Percentiles rank a stretch among this genome's conserved stretches.
Conservation (phyloP, 1,139 yeast genomes). For the Taphrina betulina region DNA sequence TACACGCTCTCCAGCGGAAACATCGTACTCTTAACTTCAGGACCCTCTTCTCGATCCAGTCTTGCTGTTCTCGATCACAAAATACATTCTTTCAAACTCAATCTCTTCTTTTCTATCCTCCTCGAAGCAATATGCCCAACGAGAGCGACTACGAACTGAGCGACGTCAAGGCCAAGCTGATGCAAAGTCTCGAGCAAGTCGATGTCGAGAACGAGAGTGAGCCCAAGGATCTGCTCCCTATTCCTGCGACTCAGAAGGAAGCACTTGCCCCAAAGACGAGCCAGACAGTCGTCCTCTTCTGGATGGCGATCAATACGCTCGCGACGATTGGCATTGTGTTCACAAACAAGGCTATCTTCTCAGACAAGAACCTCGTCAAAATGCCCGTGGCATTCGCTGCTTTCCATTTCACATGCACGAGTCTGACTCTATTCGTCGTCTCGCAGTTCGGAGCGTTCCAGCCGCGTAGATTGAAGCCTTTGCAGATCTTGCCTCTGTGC, state of each 20-base stretch:
- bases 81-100: too few species aligned
- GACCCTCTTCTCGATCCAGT: too few species aligned
- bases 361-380: conserved; percentile 24
- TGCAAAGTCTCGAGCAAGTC: conserved; percentile 19
- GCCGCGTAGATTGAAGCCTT: conserved; percentile 15
- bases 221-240: conserved; percentile 21
- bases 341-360: conserved; percentile 32
- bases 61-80: too few species aligned
- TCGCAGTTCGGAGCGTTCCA: conserved; percentile 30
- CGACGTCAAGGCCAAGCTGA: conserved; percentile 30
- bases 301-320: conserved; percentile 28
- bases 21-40: too few species aligned
- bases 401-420: conserved; percentile 30
- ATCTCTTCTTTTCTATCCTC: too few species aligned
- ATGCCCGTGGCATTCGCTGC: conserved; percentile 31
- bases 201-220: conserved; percentile 9
- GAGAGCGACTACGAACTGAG: conserved; percentile 24
- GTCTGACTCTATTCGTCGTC: conserved; percentile 19
- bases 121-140: not conserved
- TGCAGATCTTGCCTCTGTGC: conserved; percentile 28
- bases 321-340: conserved; percentile 33
- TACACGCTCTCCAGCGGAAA: too few species aligned
- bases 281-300: conserved; percentile 26
- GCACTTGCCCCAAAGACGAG: not conserved
- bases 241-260: conserved; percentile 23